phyloP scores from a whole-genome alignment of 176 grass and related monocot species.

The Urochloa ruziziensis region DNA sequence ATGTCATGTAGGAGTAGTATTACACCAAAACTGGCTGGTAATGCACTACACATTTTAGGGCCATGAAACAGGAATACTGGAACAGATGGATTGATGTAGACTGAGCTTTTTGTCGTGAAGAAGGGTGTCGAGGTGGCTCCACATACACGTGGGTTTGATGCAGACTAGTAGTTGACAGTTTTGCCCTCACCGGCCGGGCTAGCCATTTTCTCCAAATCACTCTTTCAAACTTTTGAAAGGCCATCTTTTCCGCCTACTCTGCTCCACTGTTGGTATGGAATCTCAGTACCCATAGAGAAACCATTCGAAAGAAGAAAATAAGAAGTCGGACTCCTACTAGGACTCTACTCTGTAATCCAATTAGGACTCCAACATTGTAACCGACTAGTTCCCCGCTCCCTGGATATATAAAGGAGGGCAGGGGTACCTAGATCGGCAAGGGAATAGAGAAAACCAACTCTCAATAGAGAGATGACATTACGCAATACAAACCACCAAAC shows the following conservation, averaged over 20 bases:
- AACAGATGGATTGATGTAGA: not conserved
- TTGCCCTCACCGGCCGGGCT: not conserved
- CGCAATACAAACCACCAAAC: too few relatives aligned
- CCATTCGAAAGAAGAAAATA: too few relatives aligned
- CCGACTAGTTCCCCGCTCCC: too few relatives aligned
- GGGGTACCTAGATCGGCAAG: too few relatives aligned
- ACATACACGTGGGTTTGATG: conserved; percentile 16
- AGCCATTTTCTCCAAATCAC: not conserved
- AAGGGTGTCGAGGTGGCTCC: not conserved
- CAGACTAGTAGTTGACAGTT: not conserved
- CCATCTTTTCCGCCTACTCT: not conserved
- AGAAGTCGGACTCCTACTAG: too few relatives aligned
- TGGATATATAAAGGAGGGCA: too few relatives aligned
- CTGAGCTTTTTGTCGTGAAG: not conserved
- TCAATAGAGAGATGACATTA: too few relatives aligned
- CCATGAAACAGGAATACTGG: not conserved
- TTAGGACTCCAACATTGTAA: too few relatives aligned
- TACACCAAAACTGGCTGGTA: not conserved
- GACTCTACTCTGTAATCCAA: too few relatives aligned
- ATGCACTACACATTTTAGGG: not conserved
- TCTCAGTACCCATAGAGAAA: too few relatives aligned
- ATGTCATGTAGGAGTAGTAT: not conserved
- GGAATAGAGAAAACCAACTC: too few relatives aligned
- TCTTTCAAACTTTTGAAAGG: not conserved
- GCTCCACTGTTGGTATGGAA: too few relatives aligned